phyloP scores from a whole-genome alignment of 495 filamentous ascomycete species.

The Aspergillus steynii region DNA sequence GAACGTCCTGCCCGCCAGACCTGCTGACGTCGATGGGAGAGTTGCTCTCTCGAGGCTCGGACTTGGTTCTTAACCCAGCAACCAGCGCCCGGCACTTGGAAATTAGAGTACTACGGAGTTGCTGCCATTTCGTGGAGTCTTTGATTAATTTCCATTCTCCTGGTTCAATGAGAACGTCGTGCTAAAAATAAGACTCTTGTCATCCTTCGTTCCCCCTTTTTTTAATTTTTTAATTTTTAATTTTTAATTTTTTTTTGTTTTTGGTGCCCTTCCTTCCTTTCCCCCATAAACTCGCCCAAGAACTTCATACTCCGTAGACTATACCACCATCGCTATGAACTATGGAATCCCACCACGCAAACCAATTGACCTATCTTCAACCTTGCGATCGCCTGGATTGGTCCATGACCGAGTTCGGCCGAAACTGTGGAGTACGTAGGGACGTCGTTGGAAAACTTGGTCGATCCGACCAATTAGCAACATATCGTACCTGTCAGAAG shows the following conservation, averaged over 20 bases:
- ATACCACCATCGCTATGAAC: neutral
- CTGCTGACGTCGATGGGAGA: neutral
- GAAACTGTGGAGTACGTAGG: constrained; percentile 11
- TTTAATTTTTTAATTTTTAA: neutral
- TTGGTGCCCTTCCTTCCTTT: neutral
- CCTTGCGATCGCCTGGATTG: neutral
- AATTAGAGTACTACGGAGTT: constrained; percentile 1
- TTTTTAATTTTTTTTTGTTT: neutral
- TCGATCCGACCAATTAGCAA: constrained; percentile 7
- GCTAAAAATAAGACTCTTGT: neutral
- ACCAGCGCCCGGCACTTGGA: constrained; percentile 10
- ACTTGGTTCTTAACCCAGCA: constrained; percentile 11
- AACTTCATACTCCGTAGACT: too few species aligned
- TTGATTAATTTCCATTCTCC: neutral
- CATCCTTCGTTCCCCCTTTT: neutral
- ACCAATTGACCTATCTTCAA: neutral
- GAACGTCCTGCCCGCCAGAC: too few species aligned
- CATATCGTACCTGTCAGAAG: neutral
- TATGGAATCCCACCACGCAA: neutral
- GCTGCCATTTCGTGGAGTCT: neutral
- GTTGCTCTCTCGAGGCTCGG: neutral
- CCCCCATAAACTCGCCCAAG: neutral
- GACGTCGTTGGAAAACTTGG: neutral
- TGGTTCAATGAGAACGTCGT: neutral
- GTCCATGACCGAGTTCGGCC: constrained; percentile 12